Percentiles rank a stretch among this genome's conserved stretches.
Evolutionary conservation across 129 eudicot genomes (phyloP).

Genomic region (Tanacetum coccineum): DNA sequence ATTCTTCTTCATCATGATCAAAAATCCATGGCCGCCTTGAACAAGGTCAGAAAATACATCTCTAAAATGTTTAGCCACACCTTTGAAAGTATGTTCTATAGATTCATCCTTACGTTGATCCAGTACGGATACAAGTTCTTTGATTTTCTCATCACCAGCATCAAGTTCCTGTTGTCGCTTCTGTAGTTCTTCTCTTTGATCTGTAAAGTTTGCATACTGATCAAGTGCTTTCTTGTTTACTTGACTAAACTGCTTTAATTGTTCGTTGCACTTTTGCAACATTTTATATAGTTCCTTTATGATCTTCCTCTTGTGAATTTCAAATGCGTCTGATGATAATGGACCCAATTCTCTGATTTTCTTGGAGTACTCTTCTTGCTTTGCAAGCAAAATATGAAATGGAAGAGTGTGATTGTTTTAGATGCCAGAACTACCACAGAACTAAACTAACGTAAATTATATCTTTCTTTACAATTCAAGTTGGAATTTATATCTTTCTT

Average conservation of each 20-base stretch:
- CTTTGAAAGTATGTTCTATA: slow-evolving; percentile 97
- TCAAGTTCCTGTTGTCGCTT: slow-evolving; percentile 80
- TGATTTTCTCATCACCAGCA: slow-evolving; percentile 90
- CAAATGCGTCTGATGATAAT: slow-evolving; percentile 57
- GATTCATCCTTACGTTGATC: slow-evolving; percentile 98
- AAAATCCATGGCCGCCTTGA: slow-evolving; percentile 91
- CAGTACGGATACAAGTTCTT: slow-evolving; percentile 81
- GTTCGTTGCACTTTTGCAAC: slow-evolving; percentile 98
- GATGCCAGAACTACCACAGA: neutral
- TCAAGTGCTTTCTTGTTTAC: slow-evolving; percentile 99
- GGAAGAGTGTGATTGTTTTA: neutral
- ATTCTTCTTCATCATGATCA: slow-evolving; percentile 98
- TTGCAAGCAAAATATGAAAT: slow-evolving; percentile 53
- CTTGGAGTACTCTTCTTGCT: slow-evolving; percentile 95
- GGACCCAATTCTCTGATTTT: slow-evolving; percentile 91
- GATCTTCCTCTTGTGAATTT: slow-evolving; percentile 71
- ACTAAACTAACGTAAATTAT: neutral
- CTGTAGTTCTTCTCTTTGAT: slow-evolving; percentile 93
- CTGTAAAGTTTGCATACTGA: slow-evolving; percentile 94
- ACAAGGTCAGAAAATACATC: slow-evolving; percentile 97
- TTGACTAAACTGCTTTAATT: slow-evolving; percentile 92
- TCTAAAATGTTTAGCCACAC: slow-evolving; percentile 93
- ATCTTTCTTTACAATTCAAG: no score
- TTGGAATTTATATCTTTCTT: slow-evolving; percentile 4
- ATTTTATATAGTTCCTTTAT: slow-evolving; percentile 74